Evolutionary conservation across 2,329 filamentous ascomycete genomes (phyloP).

Genomic region (Hymenoscyphus fructigenus): DNA sequence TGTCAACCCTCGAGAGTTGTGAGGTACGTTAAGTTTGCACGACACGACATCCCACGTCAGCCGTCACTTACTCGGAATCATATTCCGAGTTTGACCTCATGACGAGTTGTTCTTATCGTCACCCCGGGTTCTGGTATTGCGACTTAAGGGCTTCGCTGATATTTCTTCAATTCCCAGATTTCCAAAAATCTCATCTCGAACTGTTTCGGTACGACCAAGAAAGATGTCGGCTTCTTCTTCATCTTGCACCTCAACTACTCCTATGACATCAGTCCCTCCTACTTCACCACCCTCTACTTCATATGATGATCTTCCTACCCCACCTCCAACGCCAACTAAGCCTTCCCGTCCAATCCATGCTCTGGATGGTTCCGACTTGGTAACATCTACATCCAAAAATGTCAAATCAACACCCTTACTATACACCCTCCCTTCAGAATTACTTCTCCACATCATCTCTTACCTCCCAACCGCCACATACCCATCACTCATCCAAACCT

Average conservation of each 20-base stretch:
- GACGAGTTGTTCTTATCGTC: background rate
- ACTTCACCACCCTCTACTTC: conserved; percentile 7
- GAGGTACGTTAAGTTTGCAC: conserved; percentile 1
- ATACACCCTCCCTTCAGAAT: conserved; percentile 36
- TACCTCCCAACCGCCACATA: conserved; percentile 22
- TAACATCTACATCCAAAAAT: background rate
- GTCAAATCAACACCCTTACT: conserved; percentile 9
- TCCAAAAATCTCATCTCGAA: background rate
- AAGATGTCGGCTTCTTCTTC: background rate
- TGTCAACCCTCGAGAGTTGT: background rate
- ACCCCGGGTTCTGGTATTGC: background rate
- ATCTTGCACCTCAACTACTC: background rate
- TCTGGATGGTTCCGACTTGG: background rate
- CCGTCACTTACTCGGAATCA: conserved; percentile 1
- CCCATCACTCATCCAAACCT: conserved; percentile 24
- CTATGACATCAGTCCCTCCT: background rate
- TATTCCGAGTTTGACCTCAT: background rate
- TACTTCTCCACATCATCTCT: conserved; percentile 38
- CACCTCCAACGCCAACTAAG: conserved; percentile 6
- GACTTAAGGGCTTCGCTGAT: background rate
- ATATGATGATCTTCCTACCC: conserved; percentile 3
- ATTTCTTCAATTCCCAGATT: background rate
- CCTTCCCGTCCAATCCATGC: background rate
- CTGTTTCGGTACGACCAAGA: background rate
- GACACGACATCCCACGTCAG: background rate